Evolutionary conservation across 2,329 filamentous ascomycete species (phyloP).

Genomic region (Ophiostoma novo-ulmi): DNA sequence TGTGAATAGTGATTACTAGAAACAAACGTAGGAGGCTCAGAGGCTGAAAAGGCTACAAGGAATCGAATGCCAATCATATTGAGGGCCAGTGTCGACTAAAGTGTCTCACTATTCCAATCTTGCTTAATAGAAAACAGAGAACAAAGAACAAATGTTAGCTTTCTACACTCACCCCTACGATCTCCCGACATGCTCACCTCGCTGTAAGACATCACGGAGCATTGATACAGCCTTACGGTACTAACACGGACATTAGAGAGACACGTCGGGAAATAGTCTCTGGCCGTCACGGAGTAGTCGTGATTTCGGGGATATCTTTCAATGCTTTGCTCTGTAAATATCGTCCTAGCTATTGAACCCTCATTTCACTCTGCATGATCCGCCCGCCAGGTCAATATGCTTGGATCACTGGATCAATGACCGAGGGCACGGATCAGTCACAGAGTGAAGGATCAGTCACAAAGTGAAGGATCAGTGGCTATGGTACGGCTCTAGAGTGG

Average conservation of each 20-base stretch:
- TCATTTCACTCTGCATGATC: conserved; percentile 12
- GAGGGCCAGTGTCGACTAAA: not conserved
- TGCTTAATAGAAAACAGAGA: no score
- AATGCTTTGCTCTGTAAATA: not conserved
- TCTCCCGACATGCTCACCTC: not conserved
- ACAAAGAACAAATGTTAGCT: no score
- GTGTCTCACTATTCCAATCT: not conserved
- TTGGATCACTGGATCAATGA: not conserved
- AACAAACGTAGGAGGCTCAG: no score
- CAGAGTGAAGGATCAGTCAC: not conserved
- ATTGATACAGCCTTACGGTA: not conserved
- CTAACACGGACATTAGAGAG: not conserved
- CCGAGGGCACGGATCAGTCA: not conserved
- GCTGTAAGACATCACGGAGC: not conserved
- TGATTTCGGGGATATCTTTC: no score
- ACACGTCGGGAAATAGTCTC: not conserved
- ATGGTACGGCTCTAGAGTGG: not conserved
- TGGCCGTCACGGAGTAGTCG: not conserved
- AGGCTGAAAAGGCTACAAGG: no score
- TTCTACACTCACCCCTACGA: not conserved
- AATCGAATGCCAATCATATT: no score
- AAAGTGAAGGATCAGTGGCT: not conserved
- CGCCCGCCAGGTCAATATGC: not conserved
- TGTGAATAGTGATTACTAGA: no score
- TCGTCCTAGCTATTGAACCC: not conserved